phyloP scores from a whole-genome alignment of 2,329 filamentous ascomycete genomes.

The Helicocarpus griseus region DNA sequence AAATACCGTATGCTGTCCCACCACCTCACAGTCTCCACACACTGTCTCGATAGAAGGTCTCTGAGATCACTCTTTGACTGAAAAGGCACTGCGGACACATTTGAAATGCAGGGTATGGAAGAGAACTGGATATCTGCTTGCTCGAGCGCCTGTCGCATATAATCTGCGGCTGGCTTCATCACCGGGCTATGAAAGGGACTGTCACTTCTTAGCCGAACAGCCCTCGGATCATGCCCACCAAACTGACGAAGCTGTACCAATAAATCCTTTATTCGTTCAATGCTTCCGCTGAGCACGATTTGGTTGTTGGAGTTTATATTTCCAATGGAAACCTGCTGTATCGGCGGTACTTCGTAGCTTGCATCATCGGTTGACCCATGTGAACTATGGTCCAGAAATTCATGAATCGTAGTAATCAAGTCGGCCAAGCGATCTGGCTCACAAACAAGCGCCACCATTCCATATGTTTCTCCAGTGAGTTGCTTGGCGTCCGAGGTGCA shows the following conservation, averaged over 20 bases:
- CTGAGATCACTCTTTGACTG: slow-evolving; percentile 62
- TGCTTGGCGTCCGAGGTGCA: slow-evolving; percentile 59
- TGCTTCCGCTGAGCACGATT: slow-evolving; percentile 83
- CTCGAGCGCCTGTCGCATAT: slow-evolving; percentile 61
- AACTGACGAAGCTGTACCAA: slow-evolving; percentile 81
- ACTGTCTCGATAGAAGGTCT: slow-evolving; percentile 68
- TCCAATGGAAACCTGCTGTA: slow-evolving; percentile 80
- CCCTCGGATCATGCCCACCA: slow-evolving; percentile 79
- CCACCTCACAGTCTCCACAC: slow-evolving; percentile 88
- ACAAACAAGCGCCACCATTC: slow-evolving; percentile 89
- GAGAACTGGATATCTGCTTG: slow-evolving; percentile 61
- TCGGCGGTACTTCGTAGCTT: slow-evolving; percentile 58
- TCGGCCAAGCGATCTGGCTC: slow-evolving; percentile 64
- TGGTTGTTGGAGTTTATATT: slow-evolving; percentile 96
- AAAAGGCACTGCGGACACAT: slow-evolving; percentile 75
- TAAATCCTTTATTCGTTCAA: slow-evolving; percentile 70
- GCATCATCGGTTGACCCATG: slow-evolving; percentile 60
- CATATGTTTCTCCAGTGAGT: slow-evolving; percentile 68
- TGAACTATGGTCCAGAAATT: slow-evolving; percentile 63
- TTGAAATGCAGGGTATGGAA: slow-evolving; percentile 68
- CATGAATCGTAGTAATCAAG: slow-evolving; percentile 64
- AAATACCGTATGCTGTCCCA: slow-evolving; percentile 88
- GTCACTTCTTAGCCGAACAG: slow-evolving; percentile 76
- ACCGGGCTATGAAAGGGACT: slow-evolving; percentile 86
- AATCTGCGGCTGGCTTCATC: slow-evolving; percentile 72